Conservation (phyloP, 169 alveolate species). For the Blepharisma undulans region DNA sequence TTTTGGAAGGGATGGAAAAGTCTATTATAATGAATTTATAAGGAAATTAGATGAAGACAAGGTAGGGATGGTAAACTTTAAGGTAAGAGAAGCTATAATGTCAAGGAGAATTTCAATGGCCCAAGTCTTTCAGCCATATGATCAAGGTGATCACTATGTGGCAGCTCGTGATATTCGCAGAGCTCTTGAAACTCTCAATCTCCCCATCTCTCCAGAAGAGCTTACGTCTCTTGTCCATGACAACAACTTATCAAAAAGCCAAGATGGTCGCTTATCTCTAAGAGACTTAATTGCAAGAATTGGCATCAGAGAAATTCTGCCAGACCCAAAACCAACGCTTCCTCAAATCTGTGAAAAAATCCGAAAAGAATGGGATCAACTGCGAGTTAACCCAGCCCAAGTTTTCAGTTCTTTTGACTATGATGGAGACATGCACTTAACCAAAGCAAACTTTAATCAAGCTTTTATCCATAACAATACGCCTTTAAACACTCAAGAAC, state of each 20-base stretch:
- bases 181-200: background rate
- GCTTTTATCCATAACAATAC: background rate
- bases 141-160: background rate
- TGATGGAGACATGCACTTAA: slow-evolving; percentile 25
- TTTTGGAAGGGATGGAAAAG: background rate
- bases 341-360: slow-evolving; percentile 4
- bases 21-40: background rate
- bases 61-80: background rate
- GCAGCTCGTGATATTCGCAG: background rate
- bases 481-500: background rate
- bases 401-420: slow-evolving; percentile 26
- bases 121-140: background rate
- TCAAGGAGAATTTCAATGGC: background rate
- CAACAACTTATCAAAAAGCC: slow-evolving; percentile 9
- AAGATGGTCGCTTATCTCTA: background rate
- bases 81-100: background rate
- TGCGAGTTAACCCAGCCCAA: background rate
- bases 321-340: slow-evolving; percentile 18
- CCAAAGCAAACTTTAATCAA: background rate
- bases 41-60: background rate
- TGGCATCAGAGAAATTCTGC: slow-evolving; percentile 10
- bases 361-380: background rate
- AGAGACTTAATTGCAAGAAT: slow-evolving; percentile 16
- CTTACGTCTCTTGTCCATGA: background rate
- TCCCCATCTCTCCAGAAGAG: slow-evolving; percentile 20